Conservation (phyloP, 129 eudicot species). For the Rutidosis leptorrhynchoides region DNA sequence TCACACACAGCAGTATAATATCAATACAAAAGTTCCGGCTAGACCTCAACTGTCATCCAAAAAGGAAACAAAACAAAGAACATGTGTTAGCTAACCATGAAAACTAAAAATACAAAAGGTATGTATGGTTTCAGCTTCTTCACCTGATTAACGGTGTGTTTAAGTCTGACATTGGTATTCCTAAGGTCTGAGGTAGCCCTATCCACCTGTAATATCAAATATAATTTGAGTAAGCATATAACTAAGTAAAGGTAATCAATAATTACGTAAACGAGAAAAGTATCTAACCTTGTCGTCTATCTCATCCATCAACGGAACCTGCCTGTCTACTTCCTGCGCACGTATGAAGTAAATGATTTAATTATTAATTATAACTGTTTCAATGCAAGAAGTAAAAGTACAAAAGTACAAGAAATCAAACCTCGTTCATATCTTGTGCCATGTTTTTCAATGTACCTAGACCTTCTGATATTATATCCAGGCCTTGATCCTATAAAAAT, state of each 20-base stretch:
- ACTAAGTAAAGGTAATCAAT: not conserved
- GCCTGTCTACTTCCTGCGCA: conserved; percentile 77
- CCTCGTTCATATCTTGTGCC: conserved; percentile 95
- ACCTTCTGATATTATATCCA: conserved; percentile 69
- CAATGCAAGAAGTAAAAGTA: conserved; percentile 17
- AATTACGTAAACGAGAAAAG: not conserved
- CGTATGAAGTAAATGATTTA: not conserved
- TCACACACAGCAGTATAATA: conserved; percentile 64
- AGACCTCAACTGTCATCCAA: conserved; percentile 64
- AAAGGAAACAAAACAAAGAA: conserved; percentile 3
- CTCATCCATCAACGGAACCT: conserved; percentile 98
- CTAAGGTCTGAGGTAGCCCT: conserved; percentile 86
- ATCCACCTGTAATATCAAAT: conserved; percentile 65
- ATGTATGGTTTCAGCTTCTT: conserved; percentile 13
- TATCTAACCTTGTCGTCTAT: conserved; percentile 83
- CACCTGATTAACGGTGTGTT: conserved; percentile 90
- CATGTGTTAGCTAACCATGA: not conserved
- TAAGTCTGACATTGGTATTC: conserved; percentile 87
- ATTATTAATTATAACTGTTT: not conserved
- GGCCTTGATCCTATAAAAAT: conserved; percentile 54
- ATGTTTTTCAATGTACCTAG: conserved; percentile 62
- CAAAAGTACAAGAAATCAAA: conserved; percentile 30
- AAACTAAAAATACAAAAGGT: conserved; percentile 1
- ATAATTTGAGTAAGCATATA: conserved; percentile 2
- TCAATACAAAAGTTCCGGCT: conserved; percentile 83